Conservation (phyloP, 2,329 filamentous ascomycete genomes). For the Dothidotthia symphoricarpi region DNA sequence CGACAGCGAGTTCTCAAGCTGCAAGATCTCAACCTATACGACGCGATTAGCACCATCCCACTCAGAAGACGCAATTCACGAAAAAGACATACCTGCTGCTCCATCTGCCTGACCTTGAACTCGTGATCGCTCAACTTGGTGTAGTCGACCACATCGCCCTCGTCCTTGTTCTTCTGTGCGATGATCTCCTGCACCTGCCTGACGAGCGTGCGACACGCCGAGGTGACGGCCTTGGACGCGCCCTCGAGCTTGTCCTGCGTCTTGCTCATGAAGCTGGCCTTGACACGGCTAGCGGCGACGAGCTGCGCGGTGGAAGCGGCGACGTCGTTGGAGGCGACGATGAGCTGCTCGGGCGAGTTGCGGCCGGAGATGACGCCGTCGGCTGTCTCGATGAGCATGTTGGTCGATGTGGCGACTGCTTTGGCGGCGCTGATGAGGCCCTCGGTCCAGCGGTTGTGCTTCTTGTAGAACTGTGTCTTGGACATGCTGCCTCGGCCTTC, state of each 20-base stretch:
- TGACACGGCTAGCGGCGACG: slow-evolving; percentile 91
- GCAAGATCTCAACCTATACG: slow-evolving; percentile 85
- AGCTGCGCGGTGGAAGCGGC: slow-evolving; percentile 95
- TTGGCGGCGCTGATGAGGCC: slow-evolving; percentile 96
- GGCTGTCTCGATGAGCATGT: slow-evolving; percentile 95
- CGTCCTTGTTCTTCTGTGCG: slow-evolving; percentile 76
- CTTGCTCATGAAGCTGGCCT: slow-evolving; percentile 97
- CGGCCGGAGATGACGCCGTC: slow-evolving; percentile 90
- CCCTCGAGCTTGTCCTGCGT: slow-evolving; percentile 88
- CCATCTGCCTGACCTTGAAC: slow-evolving; percentile 99
- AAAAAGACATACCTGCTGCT: slow-evolving; percentile 78
- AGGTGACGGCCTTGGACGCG: slow-evolving; percentile 88
- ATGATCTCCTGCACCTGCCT: slow-evolving; percentile 95
- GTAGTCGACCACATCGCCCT: slow-evolving; percentile 81
- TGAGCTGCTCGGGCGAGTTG: slow-evolving; percentile 93
- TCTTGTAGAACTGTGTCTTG: slow-evolving; percentile 96
- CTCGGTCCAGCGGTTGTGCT: slow-evolving; percentile 99
- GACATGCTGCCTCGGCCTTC: slow-evolving; percentile 86
- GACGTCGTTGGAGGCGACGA: slow-evolving; percentile 96
- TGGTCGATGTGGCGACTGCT: slow-evolving; percentile 89
- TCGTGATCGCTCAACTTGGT: slow-evolving; percentile 84
- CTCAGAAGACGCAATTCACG: neutral
- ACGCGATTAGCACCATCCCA: slow-evolving; percentile 12
- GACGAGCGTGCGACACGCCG: slow-evolving; percentile 82
- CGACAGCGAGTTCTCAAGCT: slow-evolving; percentile 83